These are phyloP conservation scores for Rutidosis leptorrhynchoides DNA, from an alignment of 129 eudicot genomes.

Conservation along the genomic window DNA sequence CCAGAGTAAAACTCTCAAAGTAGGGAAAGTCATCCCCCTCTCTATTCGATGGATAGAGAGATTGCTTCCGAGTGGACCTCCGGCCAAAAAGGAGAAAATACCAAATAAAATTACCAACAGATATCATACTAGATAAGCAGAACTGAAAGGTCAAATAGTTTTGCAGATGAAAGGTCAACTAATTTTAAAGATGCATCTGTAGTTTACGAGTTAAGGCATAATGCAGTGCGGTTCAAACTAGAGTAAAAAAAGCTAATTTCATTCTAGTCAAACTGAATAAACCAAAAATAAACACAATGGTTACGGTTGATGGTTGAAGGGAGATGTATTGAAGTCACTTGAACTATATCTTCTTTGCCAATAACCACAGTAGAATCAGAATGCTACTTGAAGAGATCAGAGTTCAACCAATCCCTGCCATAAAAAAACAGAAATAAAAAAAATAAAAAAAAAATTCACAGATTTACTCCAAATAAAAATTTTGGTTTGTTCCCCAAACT, in stretches of 20 bases:
- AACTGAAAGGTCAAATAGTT: too few species aligned
- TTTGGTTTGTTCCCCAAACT: not conserved
- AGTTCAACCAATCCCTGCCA: conserved; percentile 89
- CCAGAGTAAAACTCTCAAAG: too few species aligned
- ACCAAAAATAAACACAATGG: conserved; percentile 25
- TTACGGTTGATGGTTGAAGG: conserved; percentile 18
- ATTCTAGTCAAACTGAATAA: conserved; percentile 20
- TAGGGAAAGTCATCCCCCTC: too few species aligned
- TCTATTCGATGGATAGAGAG: too few species aligned
- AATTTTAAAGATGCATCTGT: not conserved
- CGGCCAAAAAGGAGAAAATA: too few species aligned
- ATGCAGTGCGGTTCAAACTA: conserved; percentile 20
- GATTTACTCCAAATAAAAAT: not conserved
- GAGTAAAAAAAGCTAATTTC: conserved; percentile 27
- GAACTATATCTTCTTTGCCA: conserved; percentile 25
- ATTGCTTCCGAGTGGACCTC: too few species aligned
- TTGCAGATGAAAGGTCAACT: not conserved
- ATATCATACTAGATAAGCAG: not conserved
- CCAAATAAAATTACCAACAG: not conserved
- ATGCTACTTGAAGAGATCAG: conserved; percentile 61
- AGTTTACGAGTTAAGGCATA: too few species aligned
- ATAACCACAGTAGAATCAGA: conserved; percentile 12
- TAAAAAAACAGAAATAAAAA: too few species aligned
- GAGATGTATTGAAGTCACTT: conserved; percentile 14
- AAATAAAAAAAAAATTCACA: too few species aligned